Base-by-base conservation (phyloP, 202 grass and related monocot species). In the Eragrostis tef region DNA sequence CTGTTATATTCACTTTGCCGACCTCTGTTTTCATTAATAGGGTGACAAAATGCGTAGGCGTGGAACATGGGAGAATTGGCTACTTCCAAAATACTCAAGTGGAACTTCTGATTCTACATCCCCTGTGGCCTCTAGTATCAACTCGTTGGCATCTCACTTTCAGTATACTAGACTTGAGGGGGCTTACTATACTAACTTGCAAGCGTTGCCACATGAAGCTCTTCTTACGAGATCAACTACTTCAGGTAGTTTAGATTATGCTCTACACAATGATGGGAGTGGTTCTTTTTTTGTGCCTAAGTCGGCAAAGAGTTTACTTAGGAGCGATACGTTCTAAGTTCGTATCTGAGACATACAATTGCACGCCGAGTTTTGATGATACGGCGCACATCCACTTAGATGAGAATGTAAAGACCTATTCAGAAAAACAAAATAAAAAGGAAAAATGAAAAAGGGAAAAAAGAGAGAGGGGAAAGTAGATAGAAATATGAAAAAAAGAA, bases 21-120 rank as follows among this genome's bases (percentile, higher is more conserved):
- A 9, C 0, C 9, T 8, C 21, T 45, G 6, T 84, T 61, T 77
- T 74, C 29, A 29, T 81, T 42, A 59, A 13, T 39, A 97, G 93
- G 93, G 84, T 81, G 90, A 90, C 41, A 97, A 90, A 73, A 68
- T 97, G 45, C 85, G 93, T 76, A 91, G 71, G 71, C 83, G 83
- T 65, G 75, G 78, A 62, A 80, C 87, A 73, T 97, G 93, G 93
- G 82, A 85, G 70, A 72, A 64, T 24, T 97, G 93, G 93, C 31
- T 97, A 50, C 80, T 97, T 69, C 88, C 86, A 6, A 92, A 83
- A 83, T 79, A 86, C 60, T 84, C 58, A 52, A 64, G 74, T 71
- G 74, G 69, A 58, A 78, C 62, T 81, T 85, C 82, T 86, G 78
- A 52, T 46, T 79, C 46, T 0, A 57, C 46, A 15, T 60, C 85